phyloP scores from a whole-genome alignment of 139 green algal species.

The Picochlorum sp. region DNA sequence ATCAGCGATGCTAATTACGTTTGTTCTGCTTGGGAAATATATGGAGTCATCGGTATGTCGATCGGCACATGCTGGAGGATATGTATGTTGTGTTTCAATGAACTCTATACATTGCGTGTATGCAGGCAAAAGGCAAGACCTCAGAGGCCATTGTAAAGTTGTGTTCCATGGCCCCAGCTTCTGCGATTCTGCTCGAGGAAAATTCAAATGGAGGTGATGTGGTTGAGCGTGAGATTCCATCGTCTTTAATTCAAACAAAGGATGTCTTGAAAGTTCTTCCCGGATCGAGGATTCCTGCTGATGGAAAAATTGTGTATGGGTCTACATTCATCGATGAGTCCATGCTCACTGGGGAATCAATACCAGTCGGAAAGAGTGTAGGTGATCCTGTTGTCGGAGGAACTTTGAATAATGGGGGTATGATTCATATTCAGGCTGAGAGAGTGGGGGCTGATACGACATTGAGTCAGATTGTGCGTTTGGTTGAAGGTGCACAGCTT shows the following conservation, averaged over 20 bases:
- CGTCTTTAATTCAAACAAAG: conserved; percentile 68
- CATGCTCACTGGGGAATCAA: conserved; percentile 93
- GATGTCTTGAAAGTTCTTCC: conserved; percentile 88
- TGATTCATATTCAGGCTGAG: conserved; percentile 52
- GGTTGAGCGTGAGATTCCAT: conserved; percentile 58
- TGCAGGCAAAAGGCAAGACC: conserved; percentile 61
- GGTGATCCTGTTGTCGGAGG: conserved; percentile 76
- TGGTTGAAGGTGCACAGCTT: conserved; percentile 92
- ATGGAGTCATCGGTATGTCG: conserved; percentile 27
- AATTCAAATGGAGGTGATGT: conserved; percentile 14
- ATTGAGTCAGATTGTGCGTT: conserved; percentile 84
- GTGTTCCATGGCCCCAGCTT: conserved; percentile 62
- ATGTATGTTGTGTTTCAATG: background rate
- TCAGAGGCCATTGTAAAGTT: conserved; percentile 74
- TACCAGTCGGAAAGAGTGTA: conserved; percentile 58
- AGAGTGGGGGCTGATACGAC: conserved; percentile 73
- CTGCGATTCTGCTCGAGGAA: conserved; percentile 65
- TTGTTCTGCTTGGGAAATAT: conserved; percentile 83
- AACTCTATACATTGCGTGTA: background rate
- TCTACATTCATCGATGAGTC: conserved; percentile 84
- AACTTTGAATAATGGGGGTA: conserved; percentile 77
- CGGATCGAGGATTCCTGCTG: conserved; percentile 69
- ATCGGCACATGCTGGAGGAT: background rate
- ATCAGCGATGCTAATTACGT: conserved; percentile 90
- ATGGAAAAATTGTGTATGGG: conserved; percentile 76